Conservation (phyloP, 2,329 filamentous ascomycete species). For the Huntiella moniliformis region DNA sequence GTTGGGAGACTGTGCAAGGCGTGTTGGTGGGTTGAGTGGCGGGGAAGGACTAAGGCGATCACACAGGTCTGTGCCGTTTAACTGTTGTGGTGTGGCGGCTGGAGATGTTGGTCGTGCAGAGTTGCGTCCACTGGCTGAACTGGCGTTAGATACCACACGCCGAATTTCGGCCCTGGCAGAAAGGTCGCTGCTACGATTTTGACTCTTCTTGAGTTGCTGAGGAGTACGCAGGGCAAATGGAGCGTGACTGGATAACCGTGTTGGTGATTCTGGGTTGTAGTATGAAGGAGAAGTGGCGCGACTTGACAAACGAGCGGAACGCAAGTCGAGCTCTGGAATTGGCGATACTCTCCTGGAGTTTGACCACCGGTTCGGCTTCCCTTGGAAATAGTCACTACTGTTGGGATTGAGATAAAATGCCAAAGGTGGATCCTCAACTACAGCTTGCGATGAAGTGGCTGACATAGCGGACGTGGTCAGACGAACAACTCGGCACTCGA, state of each 20-base stretch:
- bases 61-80: too few relatives aligned
- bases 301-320: not conserved
- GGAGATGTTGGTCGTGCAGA: too few relatives aligned
- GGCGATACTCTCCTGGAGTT: constrained; percentile 1
- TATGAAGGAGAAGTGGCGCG: not conserved
- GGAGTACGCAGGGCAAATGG: too few relatives aligned
- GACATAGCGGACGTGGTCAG: not conserved
- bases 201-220: too few relatives aligned
- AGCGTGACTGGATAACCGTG: not conserved
- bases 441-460: not conserved
- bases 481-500: constrained; percentile 7
- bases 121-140: not conserved
- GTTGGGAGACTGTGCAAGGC: not conserved
- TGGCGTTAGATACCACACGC: not conserved
- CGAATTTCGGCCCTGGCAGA: not conserved
- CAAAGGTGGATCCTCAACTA: not conserved
- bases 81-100: too few relatives aligned
- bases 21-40: not conserved
- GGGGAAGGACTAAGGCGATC: too few relatives aligned
- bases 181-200: too few relatives aligned
- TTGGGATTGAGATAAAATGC: constrained; percentile 4
- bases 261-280: not conserved
- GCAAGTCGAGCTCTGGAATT: constrained; percentile 3
- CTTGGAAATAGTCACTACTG: constrained; percentile 2
- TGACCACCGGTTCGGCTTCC: not conserved